Base-by-base conservation (phyloP, 495 filamentous ascomycete genomes). In the Neurospora sublineolata region DNA sequence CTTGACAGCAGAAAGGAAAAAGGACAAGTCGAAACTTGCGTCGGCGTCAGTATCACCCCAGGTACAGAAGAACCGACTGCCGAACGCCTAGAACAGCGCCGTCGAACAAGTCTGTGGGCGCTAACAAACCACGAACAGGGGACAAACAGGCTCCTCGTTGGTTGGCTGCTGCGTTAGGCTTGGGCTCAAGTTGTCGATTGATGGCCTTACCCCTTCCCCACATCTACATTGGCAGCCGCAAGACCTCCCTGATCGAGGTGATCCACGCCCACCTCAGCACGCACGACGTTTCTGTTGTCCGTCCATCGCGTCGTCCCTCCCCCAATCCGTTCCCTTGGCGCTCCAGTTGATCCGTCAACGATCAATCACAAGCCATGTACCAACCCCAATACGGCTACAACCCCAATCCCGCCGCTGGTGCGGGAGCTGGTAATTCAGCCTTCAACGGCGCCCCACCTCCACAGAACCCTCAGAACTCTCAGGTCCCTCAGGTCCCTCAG, bases 401-500 rank as follows among this genome's bases (percentile, higher is more conserved):
- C 78, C 80, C 80, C 74, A 85, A 84, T 80, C 77, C 80, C 76
- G 77, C 52, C 52, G 52, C 6, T 64, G 52, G 52, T 33, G 27
- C 52, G 52, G 52, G 52, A 64, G 52, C 79, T 78, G 81, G 79
- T 8, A 76, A 77, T 75, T 80, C 80, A 72, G 74, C 80, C 72
- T 86, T 84, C 77, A 85, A 84, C 80, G 81, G 79, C 70, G 82
- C 80, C 79, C 82, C 83, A 79, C 83, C 82, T 73, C 80, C 79
- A 68, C 82, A 84, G 75, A 82, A 80, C 72, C 77, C 79, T 76
- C 46, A 60, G 46, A 60, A 60, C 12, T 60, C 46, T 30, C 46
- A 60, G 23, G 46, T 30, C 23, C 20, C 46, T 14, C 46, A 16
- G 46, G 46, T 58, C 3, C 27, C 27, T 60, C 52, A 64, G 52